Conservation (phyloP, 164 flowering plant species). For the Stephania cephalantha region DNA sequence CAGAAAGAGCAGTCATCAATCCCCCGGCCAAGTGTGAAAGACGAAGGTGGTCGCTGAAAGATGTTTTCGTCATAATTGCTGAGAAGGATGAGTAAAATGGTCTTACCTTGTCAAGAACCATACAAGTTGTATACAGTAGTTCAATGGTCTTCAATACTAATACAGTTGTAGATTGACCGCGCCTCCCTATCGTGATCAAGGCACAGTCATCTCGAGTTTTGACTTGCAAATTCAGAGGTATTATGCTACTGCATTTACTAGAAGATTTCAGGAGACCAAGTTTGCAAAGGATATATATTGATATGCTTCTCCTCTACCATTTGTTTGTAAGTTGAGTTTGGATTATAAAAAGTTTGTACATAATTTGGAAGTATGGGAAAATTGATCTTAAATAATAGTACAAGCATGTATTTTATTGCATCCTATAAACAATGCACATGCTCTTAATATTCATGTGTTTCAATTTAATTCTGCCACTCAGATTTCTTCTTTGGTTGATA, state of each 20-base stretch:
- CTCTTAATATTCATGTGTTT: background rate
- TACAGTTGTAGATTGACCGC: background rate
- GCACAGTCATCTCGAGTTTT: background rate
- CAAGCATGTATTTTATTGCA: background rate
- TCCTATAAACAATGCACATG: background rate
- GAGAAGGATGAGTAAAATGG: constrained; percentile 39
- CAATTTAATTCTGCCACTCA: background rate
- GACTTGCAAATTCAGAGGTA: background rate
- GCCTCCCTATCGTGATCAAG: background rate
- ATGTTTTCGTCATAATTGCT: constrained; percentile 67
- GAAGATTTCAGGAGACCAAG: background rate
- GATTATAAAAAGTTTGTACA: background rate
- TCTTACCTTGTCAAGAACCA: background rate
- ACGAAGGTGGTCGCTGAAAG: constrained; percentile 52
- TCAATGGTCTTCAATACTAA: background rate
- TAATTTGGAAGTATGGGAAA: background rate
- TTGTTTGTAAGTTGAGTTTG: background rate
- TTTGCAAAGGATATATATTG: background rate
- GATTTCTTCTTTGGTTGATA: background rate
- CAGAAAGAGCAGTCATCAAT: constrained; percentile 71
- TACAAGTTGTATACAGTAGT: background rate
- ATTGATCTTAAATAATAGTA: background rate
- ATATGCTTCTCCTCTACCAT: background rate
- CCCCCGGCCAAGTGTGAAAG: constrained; percentile 60
- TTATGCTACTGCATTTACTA: background rate